Base-by-base conservation (phyloP, 2,329 filamentous ascomycete species). In the Exophiala sideris region DNA sequence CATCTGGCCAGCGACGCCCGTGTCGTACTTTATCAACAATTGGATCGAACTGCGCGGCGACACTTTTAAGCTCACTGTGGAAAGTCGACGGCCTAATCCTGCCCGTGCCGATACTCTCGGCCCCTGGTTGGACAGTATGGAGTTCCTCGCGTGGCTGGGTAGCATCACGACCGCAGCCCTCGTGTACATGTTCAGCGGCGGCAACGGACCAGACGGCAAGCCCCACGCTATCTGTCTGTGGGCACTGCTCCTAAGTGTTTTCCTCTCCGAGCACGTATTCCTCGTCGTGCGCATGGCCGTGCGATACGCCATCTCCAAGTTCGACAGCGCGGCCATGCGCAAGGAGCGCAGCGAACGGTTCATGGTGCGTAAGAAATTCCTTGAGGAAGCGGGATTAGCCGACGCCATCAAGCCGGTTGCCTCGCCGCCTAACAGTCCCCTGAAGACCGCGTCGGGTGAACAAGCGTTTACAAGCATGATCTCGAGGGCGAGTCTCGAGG, bases 31-130 rank as follows among this genome's bases (percentile, higher is more conserved):
- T 10, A 76, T 94, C 71, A 97, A 97, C 74, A 95, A 97, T 74
- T 97, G 92, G 91, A 76, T 99, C 53, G 94, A 97, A 69, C 81
- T 97, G 36, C 88, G 94, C 39, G 89, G 89, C 0, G 94, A 99
- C 67, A 91, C 92, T 2, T 81, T 96, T 74, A 99, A 99, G 71
- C 95, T 97, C 64, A 91, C 91, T 52, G 79, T 90, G 45, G 87
- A 91, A 70, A 91, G 89, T 77, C 87, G 92, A 65, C 85, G 94
- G 3, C 94, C 94, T 0, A 89, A 89, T 35, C 94, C 94, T 0
- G 90, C 88, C 81, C 84, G 94, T 49, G 85, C 90, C 1, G 94
- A 97, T 72, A 94, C 89, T 1, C 97, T 99, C 62, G 94, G 94
- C 0, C 91, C 94, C 0, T 97, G 91, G 87, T 77, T 97, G 10